Conservation (phyloP, 2,329 filamentous ascomycete genomes). For the Colletotrichum nymphaeae region DNA sequence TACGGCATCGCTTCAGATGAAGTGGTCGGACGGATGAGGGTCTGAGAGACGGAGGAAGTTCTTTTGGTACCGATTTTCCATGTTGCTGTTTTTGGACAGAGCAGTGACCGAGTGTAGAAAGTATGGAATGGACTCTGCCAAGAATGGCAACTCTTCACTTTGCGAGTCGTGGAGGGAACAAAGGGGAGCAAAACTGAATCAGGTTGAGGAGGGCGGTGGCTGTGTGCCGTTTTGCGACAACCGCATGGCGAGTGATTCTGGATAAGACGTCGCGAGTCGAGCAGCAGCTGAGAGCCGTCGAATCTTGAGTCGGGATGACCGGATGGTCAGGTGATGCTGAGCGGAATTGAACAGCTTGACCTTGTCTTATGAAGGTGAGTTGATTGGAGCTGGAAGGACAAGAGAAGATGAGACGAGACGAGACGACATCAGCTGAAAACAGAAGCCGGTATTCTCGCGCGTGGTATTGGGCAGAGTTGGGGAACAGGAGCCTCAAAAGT, state of each 20-base stretch:
- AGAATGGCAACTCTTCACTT: background rate
- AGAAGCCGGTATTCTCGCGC: background rate
- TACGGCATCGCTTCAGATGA: constrained; percentile 18
- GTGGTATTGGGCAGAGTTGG: background rate
- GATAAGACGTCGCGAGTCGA: background rate
- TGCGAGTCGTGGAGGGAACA: background rate
- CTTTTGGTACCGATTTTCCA: background rate
- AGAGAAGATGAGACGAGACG: constrained; percentile 10
- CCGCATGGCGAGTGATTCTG: background rate
- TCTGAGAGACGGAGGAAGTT: background rate
- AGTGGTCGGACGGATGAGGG: constrained; percentile 12
- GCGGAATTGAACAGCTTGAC: background rate
- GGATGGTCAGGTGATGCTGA: background rate
- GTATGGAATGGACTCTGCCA: background rate
- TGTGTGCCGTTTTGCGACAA: background rate
- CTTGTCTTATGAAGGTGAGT: background rate
- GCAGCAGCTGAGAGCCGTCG: background rate
- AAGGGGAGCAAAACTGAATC: background rate
- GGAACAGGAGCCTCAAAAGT: background rate
- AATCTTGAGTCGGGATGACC: background rate
- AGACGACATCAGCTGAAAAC: background rate
- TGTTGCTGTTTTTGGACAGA: background rate
- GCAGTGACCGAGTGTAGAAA: background rate
- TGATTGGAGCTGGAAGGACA: background rate
- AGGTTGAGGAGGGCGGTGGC: background rate